Percentiles rank a stretch among this genome's conserved stretches.
Conservation (phyloP, 2,329 filamentous ascomycete genomes). For the Hypocreales sp. region DNA sequence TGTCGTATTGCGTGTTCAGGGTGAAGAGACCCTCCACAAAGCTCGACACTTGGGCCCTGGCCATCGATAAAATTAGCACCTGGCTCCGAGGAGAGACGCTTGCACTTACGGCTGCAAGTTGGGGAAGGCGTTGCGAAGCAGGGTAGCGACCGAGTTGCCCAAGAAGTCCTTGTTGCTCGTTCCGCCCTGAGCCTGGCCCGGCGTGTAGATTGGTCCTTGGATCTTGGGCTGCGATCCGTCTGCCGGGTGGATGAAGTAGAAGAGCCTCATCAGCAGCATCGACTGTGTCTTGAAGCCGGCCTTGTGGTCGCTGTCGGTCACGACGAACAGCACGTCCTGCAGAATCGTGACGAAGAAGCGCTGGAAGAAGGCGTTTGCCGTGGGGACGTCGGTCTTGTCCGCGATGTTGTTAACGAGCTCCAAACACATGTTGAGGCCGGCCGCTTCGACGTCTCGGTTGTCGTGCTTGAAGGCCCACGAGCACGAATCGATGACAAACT, state of each 20-base stretch:
- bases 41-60: conserved; percentile 66
- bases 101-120: conserved; percentile 72
- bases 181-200: conserved; percentile 67
- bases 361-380: conserved; percentile 91
- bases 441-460: conserved; percentile 93
- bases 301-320: conserved; percentile 97
- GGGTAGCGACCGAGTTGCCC: conserved; percentile 67
- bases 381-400: conserved; percentile 72
- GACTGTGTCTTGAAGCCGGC: conserved; percentile 98
- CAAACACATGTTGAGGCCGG: conserved; percentile 93
- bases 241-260: conserved; percentile 76
- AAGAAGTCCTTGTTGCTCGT: conserved; percentile 88
- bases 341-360: conserved; percentile 92
- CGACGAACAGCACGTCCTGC: conserved; percentile 95
- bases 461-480: conserved; percentile 99
- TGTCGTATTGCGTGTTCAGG: conserved; percentile 75
- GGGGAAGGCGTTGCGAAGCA: conserved; percentile 80
- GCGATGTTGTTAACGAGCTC: conserved; percentile 97
- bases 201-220: conserved; percentile 75
- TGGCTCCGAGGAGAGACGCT: not conserved
- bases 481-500: conserved; percentile 98
- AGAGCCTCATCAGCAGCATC: conserved; percentile 84
- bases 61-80: not conserved
- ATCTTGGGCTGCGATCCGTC: conserved; percentile 65
- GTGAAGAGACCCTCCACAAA: conserved; percentile 87